These are phyloP conservation scores for Acorus calamus DNA, from an alignment of 106 monocot species.

Conservation along the genomic window DNA sequence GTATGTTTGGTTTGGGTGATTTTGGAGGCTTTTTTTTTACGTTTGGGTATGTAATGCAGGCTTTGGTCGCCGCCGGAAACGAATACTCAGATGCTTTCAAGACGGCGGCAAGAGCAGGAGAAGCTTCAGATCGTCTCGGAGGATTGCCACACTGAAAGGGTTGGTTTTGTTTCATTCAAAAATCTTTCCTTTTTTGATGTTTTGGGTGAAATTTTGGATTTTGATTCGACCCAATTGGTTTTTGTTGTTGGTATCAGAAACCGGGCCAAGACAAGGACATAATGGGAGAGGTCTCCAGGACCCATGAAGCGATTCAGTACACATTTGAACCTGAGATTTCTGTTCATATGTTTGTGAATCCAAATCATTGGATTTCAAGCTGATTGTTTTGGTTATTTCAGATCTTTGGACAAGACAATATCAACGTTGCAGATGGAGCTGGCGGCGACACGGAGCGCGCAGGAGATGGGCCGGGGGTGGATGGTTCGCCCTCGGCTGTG, in stretches of 20 bases:
- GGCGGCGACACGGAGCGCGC: conserved; percentile 59
- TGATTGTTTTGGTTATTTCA: conserved; percentile 19
- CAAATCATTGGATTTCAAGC: not conserved
- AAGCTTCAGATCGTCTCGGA: conserved; percentile 44
- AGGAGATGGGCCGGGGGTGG: conserved; percentile 26
- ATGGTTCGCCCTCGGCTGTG: conserved; percentile 28
- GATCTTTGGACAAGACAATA: conserved; percentile 84
- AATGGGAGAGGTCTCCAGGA: conserved; percentile 66
- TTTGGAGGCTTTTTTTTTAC: not conserved
- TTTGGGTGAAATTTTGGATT: not conserved
- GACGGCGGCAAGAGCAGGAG: conserved; percentile 44
- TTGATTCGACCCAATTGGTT: not conserved
- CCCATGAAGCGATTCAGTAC: conserved; percentile 78
- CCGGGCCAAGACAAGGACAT: conserved; percentile 36
- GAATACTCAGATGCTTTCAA: conserved; percentile 27
- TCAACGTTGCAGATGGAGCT: conserved; percentile 91
- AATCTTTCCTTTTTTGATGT: not conserved
- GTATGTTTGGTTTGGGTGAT: not conserved
- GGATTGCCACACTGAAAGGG: conserved; percentile 41
- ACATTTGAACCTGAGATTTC: not conserved
- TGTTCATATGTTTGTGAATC: not conserved
- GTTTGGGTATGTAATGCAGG: conserved; percentile 16
- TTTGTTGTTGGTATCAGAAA: conserved; percentile 22
- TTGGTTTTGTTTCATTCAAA: conserved; percentile 3
- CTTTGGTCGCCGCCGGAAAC: conserved; percentile 25